Evolutionary conservation across 768 basidiomycete genomes (phyloP).

Genomic region (Pleurotus citrinopileatus): DNA sequence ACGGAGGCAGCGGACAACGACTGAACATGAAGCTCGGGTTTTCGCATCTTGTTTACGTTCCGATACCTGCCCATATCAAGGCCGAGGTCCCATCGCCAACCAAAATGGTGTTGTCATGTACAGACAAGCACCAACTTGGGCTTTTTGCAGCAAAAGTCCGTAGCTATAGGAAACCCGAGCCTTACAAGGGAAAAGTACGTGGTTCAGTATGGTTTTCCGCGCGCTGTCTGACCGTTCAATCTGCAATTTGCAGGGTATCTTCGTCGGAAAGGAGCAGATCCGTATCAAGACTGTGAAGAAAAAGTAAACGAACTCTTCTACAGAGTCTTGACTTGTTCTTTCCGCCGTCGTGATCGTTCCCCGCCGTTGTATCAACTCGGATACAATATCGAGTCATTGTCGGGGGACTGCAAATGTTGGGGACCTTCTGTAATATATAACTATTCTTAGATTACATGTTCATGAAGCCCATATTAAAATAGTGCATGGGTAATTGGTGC

Average conservation of each 20-base stretch:
- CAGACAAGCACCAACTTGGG: conserved; percentile 85
- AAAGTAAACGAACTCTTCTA: conserved; percentile 13
- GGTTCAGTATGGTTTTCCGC: conserved; percentile 23
- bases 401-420: too few relatives aligned
- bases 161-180: conserved; percentile 85
- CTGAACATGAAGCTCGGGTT: conserved; percentile 92
- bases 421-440: too few relatives aligned
- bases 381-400: too few relatives aligned
- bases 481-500: too few relatives aligned
- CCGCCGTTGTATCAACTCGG: too few relatives aligned
- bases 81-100: conserved; percentile 81
- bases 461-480: too few relatives aligned
- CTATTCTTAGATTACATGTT: too few relatives aligned
- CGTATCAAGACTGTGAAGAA: conserved; percentile 47
- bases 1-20: conserved; percentile 60
- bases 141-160: conserved; percentile 87
- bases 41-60: conserved; percentile 82
- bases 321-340: background rate
- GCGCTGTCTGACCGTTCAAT: conserved; percentile 1
- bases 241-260: conserved; percentile 71
- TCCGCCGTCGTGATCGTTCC: background rate
- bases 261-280: conserved; percentile 90
- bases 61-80: conserved; percentile 79
- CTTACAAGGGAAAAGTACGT: conserved; percentile 95
- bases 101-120: conserved; percentile 78